These are phyloP conservation scores for Parastagonospora nodorum DNA, from an alignment of 2,329 filamentous ascomycete species.

Conservation along the genomic window DNA sequence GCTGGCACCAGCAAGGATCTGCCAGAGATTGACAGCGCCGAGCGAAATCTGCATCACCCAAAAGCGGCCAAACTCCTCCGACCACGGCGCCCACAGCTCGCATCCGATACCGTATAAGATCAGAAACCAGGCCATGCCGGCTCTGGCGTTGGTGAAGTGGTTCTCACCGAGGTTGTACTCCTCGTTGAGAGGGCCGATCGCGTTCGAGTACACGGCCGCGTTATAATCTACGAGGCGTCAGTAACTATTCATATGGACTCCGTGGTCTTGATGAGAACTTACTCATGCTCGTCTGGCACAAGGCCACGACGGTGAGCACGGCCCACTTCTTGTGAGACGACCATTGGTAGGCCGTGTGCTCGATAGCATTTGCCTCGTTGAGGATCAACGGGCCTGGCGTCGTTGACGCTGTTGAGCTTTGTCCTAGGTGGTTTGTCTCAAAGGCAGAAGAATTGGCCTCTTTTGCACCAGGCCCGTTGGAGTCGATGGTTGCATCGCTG, in stretches of 20 bases:
- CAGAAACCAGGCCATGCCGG: slow-evolving; percentile 76
- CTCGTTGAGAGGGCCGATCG: slow-evolving; percentile 56
- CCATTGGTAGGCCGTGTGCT: slow-evolving; percentile 52
- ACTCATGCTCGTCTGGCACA: slow-evolving; percentile 58
- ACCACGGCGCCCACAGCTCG: slow-evolving; percentile 81
- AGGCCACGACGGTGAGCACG: slow-evolving; percentile 58
- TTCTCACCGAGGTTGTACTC: slow-evolving; percentile 57
- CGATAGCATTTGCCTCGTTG: slow-evolving; percentile 21
- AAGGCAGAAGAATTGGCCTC: neutral
- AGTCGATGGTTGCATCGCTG: slow-evolving; percentile 7
- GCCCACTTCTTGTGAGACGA: slow-evolving; percentile 58
- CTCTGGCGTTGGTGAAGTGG: slow-evolving; percentile 48
- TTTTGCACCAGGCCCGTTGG: neutral
- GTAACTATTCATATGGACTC: slow-evolving; percentile 45
- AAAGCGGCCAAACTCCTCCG: slow-evolving; percentile 78
- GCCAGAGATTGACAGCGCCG: slow-evolving; percentile 72
- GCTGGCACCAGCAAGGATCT: slow-evolving; percentile 66
- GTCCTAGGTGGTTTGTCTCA: neutral
- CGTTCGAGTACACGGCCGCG: slow-evolving; percentile 60
- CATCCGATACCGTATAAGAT: slow-evolving; percentile 82
- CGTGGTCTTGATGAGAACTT: slow-evolving; percentile 40
- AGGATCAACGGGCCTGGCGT: slow-evolving; percentile 8
- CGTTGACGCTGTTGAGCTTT: neutral
- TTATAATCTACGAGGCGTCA: slow-evolving; percentile 54
- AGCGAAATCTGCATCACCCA: slow-evolving; percentile 74